A percentile compares a stretch with the other conserved stretches of the same genome.
phyloP scores from a whole-genome alignment of 768 basidiomycete species.

The Pulveroboletus ravenelii region DNA sequence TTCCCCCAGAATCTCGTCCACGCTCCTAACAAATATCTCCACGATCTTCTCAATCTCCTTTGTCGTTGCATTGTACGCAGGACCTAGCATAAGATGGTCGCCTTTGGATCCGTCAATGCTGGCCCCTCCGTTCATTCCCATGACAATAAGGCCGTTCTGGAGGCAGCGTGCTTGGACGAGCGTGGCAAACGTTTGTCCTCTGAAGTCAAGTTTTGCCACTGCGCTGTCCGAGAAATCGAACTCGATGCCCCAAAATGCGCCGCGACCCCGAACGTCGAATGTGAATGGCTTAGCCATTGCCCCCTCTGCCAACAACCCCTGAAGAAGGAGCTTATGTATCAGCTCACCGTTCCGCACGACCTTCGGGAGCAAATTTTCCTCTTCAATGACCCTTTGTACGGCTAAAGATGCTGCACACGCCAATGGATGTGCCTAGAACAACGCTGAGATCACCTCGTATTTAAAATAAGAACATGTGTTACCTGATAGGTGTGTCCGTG shows the following conservation, averaged over 20 bases:
- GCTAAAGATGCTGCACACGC: conserved; percentile 77
- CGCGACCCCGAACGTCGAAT: conserved; percentile 80
- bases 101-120: conserved; percentile 68
- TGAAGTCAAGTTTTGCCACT: conserved; percentile 44
- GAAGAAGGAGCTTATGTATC: conserved; percentile 50
- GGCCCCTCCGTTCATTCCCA: conserved; percentile 71
- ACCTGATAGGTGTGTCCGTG: conserved; percentile 87
- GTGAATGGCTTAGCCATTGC: conserved; percentile 59
- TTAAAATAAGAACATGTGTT: neutral
- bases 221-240: conserved; percentile 59
- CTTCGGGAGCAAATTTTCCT: conserved; percentile 68
- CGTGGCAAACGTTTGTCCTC: conserved; percentile 56
- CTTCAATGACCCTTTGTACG: conserved; percentile 67
- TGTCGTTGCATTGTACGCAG: conserved; percentile 73
- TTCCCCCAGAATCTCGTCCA: conserved; percentile 57
- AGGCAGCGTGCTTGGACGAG: conserved; percentile 67
- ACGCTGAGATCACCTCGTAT: conserved; percentile 1
- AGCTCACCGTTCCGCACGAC: conserved; percentile 56
- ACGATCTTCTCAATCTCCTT: conserved; percentile 69
- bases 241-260: conserved; percentile 81
- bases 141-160: conserved; percentile 61
- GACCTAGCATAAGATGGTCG: conserved; percentile 68
- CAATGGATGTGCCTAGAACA: conserved; percentile 60
- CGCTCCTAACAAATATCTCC: conserved; percentile 56
- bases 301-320: conserved; percentile 51